Base-by-base conservation (phyloP, 2,329 filamentous ascomycete genomes). In the Nemania serpens region DNA sequence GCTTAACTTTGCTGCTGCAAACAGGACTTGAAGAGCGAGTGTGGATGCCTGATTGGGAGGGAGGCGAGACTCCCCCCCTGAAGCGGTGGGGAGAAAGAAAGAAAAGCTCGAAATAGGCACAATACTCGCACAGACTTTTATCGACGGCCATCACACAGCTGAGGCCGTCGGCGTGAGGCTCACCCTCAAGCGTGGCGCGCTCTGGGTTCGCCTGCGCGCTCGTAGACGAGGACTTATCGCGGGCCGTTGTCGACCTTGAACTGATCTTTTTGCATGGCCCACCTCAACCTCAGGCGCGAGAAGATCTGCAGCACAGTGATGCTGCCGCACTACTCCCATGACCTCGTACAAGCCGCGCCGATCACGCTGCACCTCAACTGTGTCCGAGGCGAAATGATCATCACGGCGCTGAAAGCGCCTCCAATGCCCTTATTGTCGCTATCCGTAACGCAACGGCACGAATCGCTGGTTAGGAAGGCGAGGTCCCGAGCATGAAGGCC, bases 101-200 rank as follows among this genome's bases (percentile, higher is more conserved):
- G 10, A 53, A 55, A n/a, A 46, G 60, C 25, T 3, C 11, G n/a
- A 47, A 46, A n/a, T 17, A 53, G 22, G 18, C 36, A 1, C 17
- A 43, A 37, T 45, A 25, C 61, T 64, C 37, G 57, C 55, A 29
- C n/a, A 37, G n/a, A 29, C 55, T 25, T 53, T 63, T 94, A 93
- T 99, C 76, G 95, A 99, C 79, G 95, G 98, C 83, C 95, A 99
- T 80, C 95, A 99, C 84, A 97, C 94, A 9, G 90, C 93, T 66
- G 95, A 99, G 82, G 95, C 99, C 90, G 71, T 77, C 83, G 50
- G 91, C 93, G 15, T 86, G 99, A 43, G 89, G 90, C 65, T 85
- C 86, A 10, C 90, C 90, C 9, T 83, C 88, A 29, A 95, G 94
- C 17, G 87, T 98, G 50, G 90, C 91, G 59, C 89, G 95, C 49